Evolutionary conservation across 495 filamentous ascomycete genomes (phyloP).

Genomic region (Friedmanniomyces endolithicus): DNA sequence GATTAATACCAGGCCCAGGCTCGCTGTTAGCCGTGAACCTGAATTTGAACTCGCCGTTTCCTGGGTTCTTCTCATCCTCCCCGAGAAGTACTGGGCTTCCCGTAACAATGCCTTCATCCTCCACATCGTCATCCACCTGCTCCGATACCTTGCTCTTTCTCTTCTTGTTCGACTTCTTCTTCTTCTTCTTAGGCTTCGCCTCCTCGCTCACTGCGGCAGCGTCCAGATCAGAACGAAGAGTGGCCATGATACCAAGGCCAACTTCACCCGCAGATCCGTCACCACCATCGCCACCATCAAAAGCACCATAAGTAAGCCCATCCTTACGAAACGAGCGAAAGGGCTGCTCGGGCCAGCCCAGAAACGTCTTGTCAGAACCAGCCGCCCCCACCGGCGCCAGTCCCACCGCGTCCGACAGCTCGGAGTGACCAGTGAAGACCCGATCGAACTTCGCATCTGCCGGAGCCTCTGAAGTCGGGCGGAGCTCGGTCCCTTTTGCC

Average conservation of each 20-base stretch:
- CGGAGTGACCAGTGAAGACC: not conserved
- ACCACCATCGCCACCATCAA: constrained; percentile 3
- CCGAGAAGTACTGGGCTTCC: not conserved
- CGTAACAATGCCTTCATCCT: not conserved
- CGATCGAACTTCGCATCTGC: not conserved
- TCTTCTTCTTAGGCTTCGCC: constrained; percentile 8
- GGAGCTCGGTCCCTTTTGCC: not conserved
- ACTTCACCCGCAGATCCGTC: not conserved
- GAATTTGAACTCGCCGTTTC: not conserved
- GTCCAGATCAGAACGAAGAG: not conserved
- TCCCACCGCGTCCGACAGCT: not conserved
- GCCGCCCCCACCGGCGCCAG: not conserved
- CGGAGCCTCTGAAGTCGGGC: not conserved
- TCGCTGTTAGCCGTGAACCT: not conserved
- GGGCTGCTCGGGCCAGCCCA: not conserved
- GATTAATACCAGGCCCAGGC: not conserved
- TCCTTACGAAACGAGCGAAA: not conserved
- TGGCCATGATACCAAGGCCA: constrained; percentile 9
- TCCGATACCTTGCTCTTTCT: constrained; percentile 6
- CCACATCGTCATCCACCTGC: not conserved
- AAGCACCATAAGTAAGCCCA: not conserved
- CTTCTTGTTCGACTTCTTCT: not conserved
- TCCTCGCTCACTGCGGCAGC: not conserved
- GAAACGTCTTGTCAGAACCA: not conserved
- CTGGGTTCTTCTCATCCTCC: not conserved